phyloP scores from a whole-genome alignment of 257 asterid species.

The Asclepias syriaca region DNA sequence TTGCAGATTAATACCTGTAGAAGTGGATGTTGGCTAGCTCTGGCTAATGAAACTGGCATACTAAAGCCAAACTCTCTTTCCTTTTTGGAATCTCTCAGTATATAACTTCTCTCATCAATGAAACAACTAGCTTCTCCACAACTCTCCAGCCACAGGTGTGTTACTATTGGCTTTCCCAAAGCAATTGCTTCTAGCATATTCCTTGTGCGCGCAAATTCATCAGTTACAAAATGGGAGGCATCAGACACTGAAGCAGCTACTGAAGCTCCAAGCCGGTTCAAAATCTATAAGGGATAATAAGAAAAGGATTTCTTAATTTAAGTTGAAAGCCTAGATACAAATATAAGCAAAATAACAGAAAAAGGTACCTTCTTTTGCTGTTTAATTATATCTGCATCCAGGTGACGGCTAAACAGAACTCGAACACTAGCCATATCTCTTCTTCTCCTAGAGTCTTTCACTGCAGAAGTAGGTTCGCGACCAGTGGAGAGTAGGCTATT shows the following conservation, averaged over 20 bases:
- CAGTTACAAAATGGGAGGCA: conserved; percentile 92
- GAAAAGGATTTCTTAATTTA: conserved; percentile 4
- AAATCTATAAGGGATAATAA: conserved; percentile 37
- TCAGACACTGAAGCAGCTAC: conserved; percentile 63
- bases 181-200: conserved; percentile 98
- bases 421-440: conserved; percentile 57
- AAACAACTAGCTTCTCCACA: conserved; percentile 81
- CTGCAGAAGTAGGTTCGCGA: conserved; percentile 21
- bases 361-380: conserved; percentile 70
- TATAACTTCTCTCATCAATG: conserved; percentile 71
- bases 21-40: conserved; percentile 75
- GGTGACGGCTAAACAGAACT: conserved; percentile 92
- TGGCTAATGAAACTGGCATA: conserved; percentile 72
- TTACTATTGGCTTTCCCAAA: conserved; percentile 81
- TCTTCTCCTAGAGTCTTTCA: conserved; percentile 63
- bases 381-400: conserved; percentile 62
- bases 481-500: conserved; percentile 30
- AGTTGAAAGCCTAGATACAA: conserved; percentile 13
- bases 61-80: conserved; percentile 85
- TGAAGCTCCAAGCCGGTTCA: conserved; percentile 73
- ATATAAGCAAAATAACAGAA: conserved; percentile 7
- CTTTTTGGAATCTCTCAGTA: conserved; percentile 77
- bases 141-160: conserved; percentile 81
- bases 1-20: conserved; percentile 47
- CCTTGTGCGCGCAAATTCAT: conserved; percentile 86